These are phyloP conservation scores for Fusarium siculi DNA, from an alignment of 2,329 filamentous ascomycete species.

Conservation along the genomic window DNA sequence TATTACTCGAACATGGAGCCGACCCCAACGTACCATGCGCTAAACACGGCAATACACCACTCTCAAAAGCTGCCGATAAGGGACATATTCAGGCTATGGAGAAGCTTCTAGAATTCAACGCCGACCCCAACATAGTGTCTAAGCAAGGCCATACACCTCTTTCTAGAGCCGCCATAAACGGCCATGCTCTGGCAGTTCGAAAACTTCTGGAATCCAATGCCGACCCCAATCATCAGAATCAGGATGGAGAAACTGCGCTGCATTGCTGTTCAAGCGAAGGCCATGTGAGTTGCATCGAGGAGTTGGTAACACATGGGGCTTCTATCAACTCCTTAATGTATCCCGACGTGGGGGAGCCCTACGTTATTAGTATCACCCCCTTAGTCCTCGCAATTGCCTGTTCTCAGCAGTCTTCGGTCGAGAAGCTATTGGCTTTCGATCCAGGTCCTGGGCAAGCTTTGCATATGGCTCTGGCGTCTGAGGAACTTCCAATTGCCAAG, in stretches of 20 bases:
- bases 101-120: background rate
- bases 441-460: background rate
- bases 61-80: fast-evolving
- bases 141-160: background rate
- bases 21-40: background rate
- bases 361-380: background rate
- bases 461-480: background rate
- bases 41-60: background rate
- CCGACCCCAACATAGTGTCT: background rate
- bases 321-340: background rate
- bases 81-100: background rate
- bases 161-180: background rate
- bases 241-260: background rate
- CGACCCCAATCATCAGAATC: background rate
- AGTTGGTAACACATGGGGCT: background rate
- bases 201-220: background rate
- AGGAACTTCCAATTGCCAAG: background rate
- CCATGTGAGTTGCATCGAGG: background rate
- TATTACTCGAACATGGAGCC: background rate
- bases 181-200: background rate
- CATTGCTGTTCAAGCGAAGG: background rate
- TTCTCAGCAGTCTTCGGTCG: background rate
- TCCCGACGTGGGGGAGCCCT: background rate
- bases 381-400: background rate
- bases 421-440: background rate